Conservation (phyloP, 495 filamentous ascomycete species). For the Penicillium chermesinum region DNA sequence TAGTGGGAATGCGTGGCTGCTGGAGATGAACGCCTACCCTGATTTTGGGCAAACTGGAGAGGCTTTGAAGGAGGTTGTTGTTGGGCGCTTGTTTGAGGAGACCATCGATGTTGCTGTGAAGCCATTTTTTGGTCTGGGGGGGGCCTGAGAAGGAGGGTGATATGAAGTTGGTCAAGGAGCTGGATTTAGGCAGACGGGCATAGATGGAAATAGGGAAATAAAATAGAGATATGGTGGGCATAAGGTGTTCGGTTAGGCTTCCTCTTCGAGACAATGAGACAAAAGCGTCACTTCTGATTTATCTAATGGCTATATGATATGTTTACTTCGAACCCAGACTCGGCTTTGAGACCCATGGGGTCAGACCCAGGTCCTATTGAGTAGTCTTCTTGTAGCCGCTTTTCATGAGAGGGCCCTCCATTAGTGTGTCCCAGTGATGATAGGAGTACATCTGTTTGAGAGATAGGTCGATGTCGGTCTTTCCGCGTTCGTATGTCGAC, state of each 20-base stretch:
- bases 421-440: background rate
- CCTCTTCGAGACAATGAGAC: too few relatives aligned
- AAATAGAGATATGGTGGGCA: too few relatives aligned
- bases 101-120: slow-evolving; percentile 62
- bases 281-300: too few relatives aligned
- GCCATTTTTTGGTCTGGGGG: slow-evolving; percentile 51
- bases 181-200: slow-evolving; percentile 54
- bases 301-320: too few relatives aligned
- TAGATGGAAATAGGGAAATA: slow-evolving; percentile 5
- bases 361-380: background rate
- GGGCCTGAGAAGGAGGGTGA: slow-evolving; percentile 26
- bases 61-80: slow-evolving; percentile 55
- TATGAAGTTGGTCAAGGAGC: slow-evolving; percentile 53
- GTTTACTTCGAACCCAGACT: too few relatives aligned
- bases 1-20: slow-evolving; percentile 57
- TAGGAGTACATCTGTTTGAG: background rate
- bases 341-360: background rate
- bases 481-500: background rate
- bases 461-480: background rate
- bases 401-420: background rate
- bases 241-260: too few relatives aligned
- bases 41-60: slow-evolving; percentile 90
- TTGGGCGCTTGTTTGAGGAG: slow-evolving; percentile 69
- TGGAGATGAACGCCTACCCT: slow-evolving; percentile 96
- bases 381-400: background rate